Evolutionary conservation across 2,329 filamentous ascomycete species (phyloP), one percentile per base, ranked within the genome.

Genomic region (Alternaria postmessia): DNA sequence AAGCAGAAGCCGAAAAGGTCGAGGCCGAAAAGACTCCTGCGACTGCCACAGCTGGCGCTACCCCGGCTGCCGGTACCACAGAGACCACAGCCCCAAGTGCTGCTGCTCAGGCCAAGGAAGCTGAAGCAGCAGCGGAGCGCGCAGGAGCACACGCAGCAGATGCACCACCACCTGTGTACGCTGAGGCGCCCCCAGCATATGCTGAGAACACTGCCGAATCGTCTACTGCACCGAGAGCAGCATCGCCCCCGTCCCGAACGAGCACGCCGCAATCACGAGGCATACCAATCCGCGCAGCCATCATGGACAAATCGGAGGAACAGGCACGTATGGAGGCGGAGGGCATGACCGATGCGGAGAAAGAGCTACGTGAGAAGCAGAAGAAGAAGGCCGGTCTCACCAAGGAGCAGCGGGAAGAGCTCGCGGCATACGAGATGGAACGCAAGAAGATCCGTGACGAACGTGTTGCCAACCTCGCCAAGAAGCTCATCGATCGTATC

Each of bases 391-490:
- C 87, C 11, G 91, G 90, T 0, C 81, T 99, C 58, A 89, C 88
- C 61, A 96, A 95, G 81, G 95, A 98, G 79, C 95, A 99, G 81
- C 89, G 92, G 32, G 95, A 98, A 73, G 92, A 97, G 75, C 85
- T 99, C 32, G 89, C 89, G 4, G 94, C 92, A 3, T 94, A 93
- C 73, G 95, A 99, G 76, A 85, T 88, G 67, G 94, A 99, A 83
- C 89, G 95, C 22, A 88, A 89, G 62, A 87, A 86, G 68, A 88
- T 96, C 64, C 91, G 95, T 43, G 89, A 97, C 75, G 93, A 99
- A 80, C 92, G 95, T 62, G 92, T 99, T 26, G 88, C 93, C 61
- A 95, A 88, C 7, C 86, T 99, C 16, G 85, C 89, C 12, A 88
- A 89, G 77, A 98, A 98, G 82, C 86, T 99, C 24, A 82, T 95